Percentiles rank a stretch among this genome's conserved stretches.
phyloP scores from a whole-genome alignment of 768 basidiomycete genomes.

The Amanita subjunquillea region DNA sequence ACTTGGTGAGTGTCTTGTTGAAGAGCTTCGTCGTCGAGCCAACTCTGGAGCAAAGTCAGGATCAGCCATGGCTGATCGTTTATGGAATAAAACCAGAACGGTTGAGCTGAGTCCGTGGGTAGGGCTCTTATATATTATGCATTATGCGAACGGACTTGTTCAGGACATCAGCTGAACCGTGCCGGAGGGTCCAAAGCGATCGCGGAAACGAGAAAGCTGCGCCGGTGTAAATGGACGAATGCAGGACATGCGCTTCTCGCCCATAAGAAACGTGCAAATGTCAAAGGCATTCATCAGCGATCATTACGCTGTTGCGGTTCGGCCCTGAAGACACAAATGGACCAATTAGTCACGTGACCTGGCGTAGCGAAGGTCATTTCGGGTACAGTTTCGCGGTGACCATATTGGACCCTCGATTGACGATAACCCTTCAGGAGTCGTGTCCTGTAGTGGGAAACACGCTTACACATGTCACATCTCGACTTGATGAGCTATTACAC shows the following conservation, averaged over 20 bases:
- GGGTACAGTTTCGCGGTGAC: neutral
- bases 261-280: constrained; percentile 1
- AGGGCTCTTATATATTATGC: constrained; percentile 1
- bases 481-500: neutral
- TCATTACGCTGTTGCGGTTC: neutral
- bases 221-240: neutral
- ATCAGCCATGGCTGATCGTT: neutral
- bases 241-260: constrained; percentile 2
- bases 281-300: neutral
- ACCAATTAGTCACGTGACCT: neutral
- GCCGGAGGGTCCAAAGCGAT: neutral
- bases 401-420: neutral
- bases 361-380: constrained; percentile 3
- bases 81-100: neutral
- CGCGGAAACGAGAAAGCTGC: neutral
- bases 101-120: neutral
- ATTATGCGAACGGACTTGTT: neutral
- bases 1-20: constrained; percentile 10
- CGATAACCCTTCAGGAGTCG: neutral
- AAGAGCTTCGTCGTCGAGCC: neutral
- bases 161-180: neutral
- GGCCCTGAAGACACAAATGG: neutral
- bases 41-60: neutral
- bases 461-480: neutral
- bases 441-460: neutral